Base-by-base conservation (phyloP, 805 yeast species). In the Nakazawaea populi region DNA sequence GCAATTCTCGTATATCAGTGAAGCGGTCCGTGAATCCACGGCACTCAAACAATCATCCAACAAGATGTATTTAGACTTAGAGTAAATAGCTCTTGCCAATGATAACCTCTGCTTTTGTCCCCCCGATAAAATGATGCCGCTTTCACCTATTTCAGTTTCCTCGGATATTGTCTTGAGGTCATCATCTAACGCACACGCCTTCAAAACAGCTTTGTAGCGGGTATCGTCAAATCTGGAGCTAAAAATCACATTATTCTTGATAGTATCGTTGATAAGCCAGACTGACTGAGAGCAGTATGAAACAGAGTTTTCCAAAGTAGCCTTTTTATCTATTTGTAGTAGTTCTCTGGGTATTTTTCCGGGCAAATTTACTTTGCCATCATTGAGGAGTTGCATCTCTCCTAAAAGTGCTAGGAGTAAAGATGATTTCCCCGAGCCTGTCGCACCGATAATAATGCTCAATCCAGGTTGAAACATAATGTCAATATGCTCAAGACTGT, bases 81-180 rank as follows among this genome's bases (percentile, higher is more conserved):
- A 89, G 65, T 94, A 92, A 56, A 92, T 70, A 0, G 98, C 97
- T 66, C 99, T 82, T 1, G 99, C 99, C 51, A 92, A 74, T 0
- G 97, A 89, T 36, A 92, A 90, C 67, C 98, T 82, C 70, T 92
- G 98, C 65, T 92, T 94, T 70, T 92, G 99, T 52, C 99, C 99
- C 59, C 98, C 99, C 30, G 97, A 90, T 51, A 92, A 74, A 1
- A 97, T 84, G 49, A 92, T 89, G 67, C 99, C 99, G 70, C 91
- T 91, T 70, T 94, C 98, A 65, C 98, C 98, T 65, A 92, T 87
- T 68, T 89, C 94, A 11, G 99, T 94, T 63, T 80, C 77, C 68
- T 94, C 98, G 54, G 84, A 82, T 57, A 94, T 72, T 53, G 90
- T 89, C 65, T 87, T 89, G 51, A 92, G 78, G 69, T 92, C 99